A percentile compares a stretch with the other conserved stretches of the same genome.
Conservation (phyloP, 148 eudicot species). For the Chenopodium album region DNA sequence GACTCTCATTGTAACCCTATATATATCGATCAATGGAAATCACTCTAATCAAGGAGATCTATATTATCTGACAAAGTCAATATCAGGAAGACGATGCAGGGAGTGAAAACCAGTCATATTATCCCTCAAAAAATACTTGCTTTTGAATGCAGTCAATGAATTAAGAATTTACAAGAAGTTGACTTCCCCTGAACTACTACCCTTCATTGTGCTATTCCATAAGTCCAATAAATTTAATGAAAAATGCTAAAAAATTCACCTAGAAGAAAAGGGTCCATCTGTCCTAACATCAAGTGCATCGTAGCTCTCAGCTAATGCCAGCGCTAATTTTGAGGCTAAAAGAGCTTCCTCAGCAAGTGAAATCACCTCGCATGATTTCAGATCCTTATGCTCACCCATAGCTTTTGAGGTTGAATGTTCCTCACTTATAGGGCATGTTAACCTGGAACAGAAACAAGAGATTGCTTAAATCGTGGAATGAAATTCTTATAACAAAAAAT, state of each 20-base stretch:
- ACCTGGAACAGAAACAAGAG: constrained; percentile 40
- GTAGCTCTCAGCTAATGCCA: constrained; percentile 47
- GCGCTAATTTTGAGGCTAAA: constrained; percentile 72
- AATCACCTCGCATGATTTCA: constrained; percentile 47
- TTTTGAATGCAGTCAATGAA: background rate
- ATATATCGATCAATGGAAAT: no score
- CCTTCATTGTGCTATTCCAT: background rate
- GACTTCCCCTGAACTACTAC: no score
- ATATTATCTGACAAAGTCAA: background rate
- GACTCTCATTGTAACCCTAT: no score
- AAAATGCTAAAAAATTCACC: constrained; percentile 37
- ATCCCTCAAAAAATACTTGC: background rate
- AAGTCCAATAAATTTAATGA: background rate
- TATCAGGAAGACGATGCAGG: background rate
- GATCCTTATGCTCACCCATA: constrained; percentile 28
- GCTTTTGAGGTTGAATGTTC: constrained; percentile 33
- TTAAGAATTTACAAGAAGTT: background rate
- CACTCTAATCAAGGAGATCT: no score
- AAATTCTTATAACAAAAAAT: background rate
- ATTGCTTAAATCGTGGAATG: background rate
- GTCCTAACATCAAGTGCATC: constrained; percentile 36
- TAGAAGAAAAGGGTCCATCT: constrained; percentile 39
- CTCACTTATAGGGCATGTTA: constrained; percentile 38
- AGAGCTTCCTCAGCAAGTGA: constrained; percentile 85
- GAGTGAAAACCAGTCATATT: background rate